These are phyloP conservation scores for Musa balbisiana DNA, from an alignment of 202 grass and related monocot genomes.

Conservation along the genomic window DNA sequence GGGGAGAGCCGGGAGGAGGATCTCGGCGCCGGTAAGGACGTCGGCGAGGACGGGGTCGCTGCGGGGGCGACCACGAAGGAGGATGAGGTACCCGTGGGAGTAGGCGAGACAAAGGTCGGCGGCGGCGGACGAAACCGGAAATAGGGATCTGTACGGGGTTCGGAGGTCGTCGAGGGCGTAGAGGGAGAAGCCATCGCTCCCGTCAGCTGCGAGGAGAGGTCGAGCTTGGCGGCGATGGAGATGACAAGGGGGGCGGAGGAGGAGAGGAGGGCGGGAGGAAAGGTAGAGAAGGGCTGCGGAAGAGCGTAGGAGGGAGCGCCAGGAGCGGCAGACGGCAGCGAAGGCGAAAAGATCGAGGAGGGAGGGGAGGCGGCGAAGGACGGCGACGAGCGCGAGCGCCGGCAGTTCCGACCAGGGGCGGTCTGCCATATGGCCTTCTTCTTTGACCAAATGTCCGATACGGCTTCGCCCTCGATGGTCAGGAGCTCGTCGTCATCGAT, in stretches of 20 bases:
- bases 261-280: conserved; percentile 13
- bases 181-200: neutral
- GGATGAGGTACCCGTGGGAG: conserved; percentile 11
- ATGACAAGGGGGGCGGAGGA: neutral
- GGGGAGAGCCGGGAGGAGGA: conserved; percentile 23
- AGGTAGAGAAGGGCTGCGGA: neutral
- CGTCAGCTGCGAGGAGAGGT: too few relatives aligned
- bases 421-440: too few relatives aligned
- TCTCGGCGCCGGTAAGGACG: conserved; percentile 23
- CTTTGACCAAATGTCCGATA: too few relatives aligned
- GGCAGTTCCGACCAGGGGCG: conserved; percentile 3
- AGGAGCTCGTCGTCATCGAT: too few relatives aligned
- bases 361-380: conserved; percentile 33
- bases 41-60: conserved; percentile 15
- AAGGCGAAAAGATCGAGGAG: neutral
- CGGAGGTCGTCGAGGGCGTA: neutral
- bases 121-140: neutral
- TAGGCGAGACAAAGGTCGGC: neutral
- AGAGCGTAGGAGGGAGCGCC: neutral
- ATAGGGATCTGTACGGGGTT: neutral
- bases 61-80: neutral
- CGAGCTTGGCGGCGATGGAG: too few relatives aligned
- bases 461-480: too few relatives aligned
- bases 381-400: conserved; percentile 28
- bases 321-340: conserved; percentile 12